Conservation (phyloP, 2,329 filamentous ascomycete genomes). For the Apiospora arundinis region DNA sequence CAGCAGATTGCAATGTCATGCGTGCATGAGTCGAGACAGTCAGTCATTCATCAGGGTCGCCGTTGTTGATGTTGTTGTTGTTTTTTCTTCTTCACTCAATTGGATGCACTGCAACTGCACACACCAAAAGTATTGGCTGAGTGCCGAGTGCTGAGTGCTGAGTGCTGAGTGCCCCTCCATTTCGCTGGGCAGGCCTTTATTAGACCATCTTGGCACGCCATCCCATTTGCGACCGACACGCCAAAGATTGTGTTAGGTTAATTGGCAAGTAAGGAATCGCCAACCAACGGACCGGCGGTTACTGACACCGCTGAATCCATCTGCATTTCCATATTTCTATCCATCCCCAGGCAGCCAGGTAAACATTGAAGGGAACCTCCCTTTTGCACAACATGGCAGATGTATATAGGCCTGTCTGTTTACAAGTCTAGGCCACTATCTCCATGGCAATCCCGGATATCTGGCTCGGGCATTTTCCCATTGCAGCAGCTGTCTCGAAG, state of each 20-base stretch:
- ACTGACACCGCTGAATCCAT: not conserved
- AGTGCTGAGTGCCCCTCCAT: not conserved
- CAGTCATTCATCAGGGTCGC: not conserved
- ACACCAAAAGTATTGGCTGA: too few species aligned
- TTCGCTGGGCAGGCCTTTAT: not conserved
- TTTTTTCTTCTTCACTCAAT: not conserved
- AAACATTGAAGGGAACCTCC: not conserved
- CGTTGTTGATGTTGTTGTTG: not conserved
- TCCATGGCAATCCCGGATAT: not conserved
- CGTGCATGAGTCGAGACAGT: not conserved
- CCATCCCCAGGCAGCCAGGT: not conserved
- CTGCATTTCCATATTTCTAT: not conserved
- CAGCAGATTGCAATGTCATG: not conserved
- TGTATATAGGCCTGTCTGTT: not conserved
- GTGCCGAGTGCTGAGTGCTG: too few species aligned
- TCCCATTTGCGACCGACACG: slow-evolving; percentile 2
- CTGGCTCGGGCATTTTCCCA: not conserved
- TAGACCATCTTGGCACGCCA: not conserved
- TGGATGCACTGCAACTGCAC: not conserved
- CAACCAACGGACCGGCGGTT: slow-evolving; percentile 2
- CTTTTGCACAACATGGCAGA: not conserved
- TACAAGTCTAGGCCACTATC: not conserved
- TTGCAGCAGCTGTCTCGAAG: slow-evolving; percentile 6
- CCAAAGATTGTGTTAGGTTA: not conserved
- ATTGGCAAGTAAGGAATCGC: not conserved